phyloP scores from a whole-genome alignment of 306 rosid genomes.

The Medicago ruthenica region DNA sequence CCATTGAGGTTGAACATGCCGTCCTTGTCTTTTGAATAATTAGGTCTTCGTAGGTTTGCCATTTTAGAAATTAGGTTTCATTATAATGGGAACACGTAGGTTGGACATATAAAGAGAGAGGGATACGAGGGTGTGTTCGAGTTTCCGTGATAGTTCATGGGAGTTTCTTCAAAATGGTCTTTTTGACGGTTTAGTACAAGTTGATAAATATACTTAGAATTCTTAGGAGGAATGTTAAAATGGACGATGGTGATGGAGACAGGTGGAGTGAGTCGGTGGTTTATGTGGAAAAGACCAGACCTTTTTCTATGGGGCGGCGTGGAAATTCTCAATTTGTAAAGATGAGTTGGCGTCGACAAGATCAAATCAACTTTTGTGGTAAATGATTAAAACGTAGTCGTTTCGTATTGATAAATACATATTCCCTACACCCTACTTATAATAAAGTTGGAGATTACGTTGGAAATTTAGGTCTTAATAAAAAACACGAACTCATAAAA shows the following conservation, averaged over 20 bases:
- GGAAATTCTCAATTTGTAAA: slow-evolving; percentile 24
- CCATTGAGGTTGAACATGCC: slow-evolving; percentile 32
- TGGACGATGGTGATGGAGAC: slow-evolving; percentile 53
- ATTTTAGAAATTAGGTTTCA: slow-evolving; percentile 20
- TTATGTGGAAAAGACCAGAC: slow-evolving; percentile 37
- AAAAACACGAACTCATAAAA: no score
- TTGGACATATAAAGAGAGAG: not conserved
- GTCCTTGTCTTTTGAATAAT: slow-evolving; percentile 42
- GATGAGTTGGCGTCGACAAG: slow-evolving; percentile 40
- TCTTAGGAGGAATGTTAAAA: not conserved
- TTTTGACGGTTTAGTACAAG: slow-evolving; percentile 61
- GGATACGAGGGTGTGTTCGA: not conserved
- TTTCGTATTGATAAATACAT: not conserved
- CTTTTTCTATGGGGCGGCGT: slow-evolving; percentile 60
- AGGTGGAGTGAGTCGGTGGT: slow-evolving; percentile 46
- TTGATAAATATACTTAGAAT: slow-evolving; percentile 45
- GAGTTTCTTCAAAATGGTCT: slow-evolving; percentile 53
- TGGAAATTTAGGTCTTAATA: no score
- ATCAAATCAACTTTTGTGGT: slow-evolving; percentile 12
- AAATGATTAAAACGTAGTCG: not conserved
- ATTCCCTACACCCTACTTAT: no score
- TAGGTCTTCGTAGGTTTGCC: slow-evolving; percentile 42
- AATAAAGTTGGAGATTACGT: no score
- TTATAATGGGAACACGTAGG: not conserved
- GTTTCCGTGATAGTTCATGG: slow-evolving; percentile 56